Percentiles rank a stretch among this genome's conserved stretches.
Conservation (phyloP, 2,329 filamentous ascomycete genomes). For the Endocalyx cinctus region DNA sequence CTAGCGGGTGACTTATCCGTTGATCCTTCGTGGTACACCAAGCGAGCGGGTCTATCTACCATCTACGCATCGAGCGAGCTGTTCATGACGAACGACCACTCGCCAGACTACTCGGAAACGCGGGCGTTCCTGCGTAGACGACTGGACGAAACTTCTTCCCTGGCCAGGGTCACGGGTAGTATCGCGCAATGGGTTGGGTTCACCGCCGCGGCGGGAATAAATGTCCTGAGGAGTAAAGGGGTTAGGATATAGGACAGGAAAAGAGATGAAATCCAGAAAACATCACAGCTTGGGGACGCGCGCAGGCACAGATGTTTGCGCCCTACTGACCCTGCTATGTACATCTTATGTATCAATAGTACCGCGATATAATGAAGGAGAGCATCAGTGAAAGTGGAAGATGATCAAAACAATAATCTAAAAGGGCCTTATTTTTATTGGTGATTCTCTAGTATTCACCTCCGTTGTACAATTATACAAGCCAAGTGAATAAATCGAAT, state of each 20-base stretch:
- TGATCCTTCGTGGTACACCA: slow-evolving; percentile 82
- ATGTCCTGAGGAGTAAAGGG: slow-evolving; percentile 83
- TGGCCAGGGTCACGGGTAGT: slow-evolving; percentile 59
- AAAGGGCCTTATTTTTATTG: too few species aligned
- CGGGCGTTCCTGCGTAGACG: slow-evolving; percentile 74
- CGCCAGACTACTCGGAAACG: slow-evolving; percentile 69
- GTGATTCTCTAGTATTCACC: too few species aligned
- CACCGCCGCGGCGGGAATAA: slow-evolving; percentile 70
- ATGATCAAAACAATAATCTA: too few species aligned
- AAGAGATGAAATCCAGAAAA: slow-evolving; percentile 14
- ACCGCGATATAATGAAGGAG: too few species aligned
- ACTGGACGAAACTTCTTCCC: slow-evolving; percentile 60
- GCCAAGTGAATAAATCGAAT: too few species aligned
- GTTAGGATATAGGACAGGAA: slow-evolving; percentile 58
- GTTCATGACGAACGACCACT: slow-evolving; percentile 89
- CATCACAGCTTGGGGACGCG: slow-evolving; percentile 1
- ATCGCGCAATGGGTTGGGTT: slow-evolving; percentile 78
- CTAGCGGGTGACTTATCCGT: slow-evolving; percentile 77
- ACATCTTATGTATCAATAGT: too few species aligned
- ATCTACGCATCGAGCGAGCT: slow-evolving; percentile 73
- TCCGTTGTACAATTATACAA: too few species aligned
- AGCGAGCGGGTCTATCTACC: slow-evolving; percentile 51
- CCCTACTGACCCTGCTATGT: too few species aligned
- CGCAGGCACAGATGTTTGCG: too few species aligned
- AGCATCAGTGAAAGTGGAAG: too few species aligned